phyloP scores from a whole-genome alignment of 768 basidiomycete species.

The Cyathus striatus region DNA sequence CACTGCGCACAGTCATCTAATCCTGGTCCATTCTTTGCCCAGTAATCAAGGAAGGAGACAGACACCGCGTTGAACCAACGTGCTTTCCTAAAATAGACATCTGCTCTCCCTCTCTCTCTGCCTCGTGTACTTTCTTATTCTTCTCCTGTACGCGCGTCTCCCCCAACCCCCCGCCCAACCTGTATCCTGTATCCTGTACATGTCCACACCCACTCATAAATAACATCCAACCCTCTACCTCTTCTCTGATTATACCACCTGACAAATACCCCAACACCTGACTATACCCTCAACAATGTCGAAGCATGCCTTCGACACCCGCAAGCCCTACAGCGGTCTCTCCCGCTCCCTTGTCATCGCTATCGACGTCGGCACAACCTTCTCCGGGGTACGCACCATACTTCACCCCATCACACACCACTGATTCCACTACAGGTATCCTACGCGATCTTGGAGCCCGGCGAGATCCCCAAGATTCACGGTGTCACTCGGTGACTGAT shows the following conservation, averaged over 20 bases:
- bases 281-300: too few species aligned
- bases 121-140: neutral
- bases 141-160: neutral
- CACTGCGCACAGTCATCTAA: too few species aligned
- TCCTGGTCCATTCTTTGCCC: too few species aligned
- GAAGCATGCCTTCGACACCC: conserved; percentile 55
- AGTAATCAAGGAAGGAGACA: neutral
- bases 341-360: conserved; percentile 68
- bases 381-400: conserved; percentile 53
- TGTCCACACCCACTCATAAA: too few species aligned
- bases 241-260: neutral
- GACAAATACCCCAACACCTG: neutral
- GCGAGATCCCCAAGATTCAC: conserved; percentile 75
- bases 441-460: conserved; percentile 78
- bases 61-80: neutral
- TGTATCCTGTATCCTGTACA: neutral
- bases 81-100: neutral
- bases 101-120: neutral
- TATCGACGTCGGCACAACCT: conserved; percentile 80
- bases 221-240: too few species aligned
- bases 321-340: conserved; percentile 68
- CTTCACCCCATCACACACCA: conserved; percentile 5
- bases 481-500: conserved; percentile 71
- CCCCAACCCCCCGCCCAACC: neutral
- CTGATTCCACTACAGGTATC: conserved; percentile 40